Evolutionary conservation across 192 early-diverging fungal genomes (phyloP), one percentile per base, ranked within the genome.

Genomic region (Coemansia biformis): DNA sequence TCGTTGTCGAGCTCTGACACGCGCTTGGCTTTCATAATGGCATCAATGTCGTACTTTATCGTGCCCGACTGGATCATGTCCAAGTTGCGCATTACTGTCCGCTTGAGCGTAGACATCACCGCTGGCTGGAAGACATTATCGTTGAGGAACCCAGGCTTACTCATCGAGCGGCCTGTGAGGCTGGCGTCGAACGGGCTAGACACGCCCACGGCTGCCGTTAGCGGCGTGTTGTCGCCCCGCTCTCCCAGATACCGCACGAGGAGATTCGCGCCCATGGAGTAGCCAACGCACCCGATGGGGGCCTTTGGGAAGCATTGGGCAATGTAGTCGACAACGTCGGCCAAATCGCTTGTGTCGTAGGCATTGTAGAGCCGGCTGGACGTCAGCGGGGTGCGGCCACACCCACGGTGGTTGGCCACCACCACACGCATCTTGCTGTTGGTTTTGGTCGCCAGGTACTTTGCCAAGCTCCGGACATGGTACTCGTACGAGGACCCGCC

Each of bases 401-500:
- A 59, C 10, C 69, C 69, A 0, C 69, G 61, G 49, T 72, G 62
- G 54, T 72, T 72, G 45, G 59, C 46, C 2, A 65, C 89, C 0
- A 88, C 89, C 10, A 79, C 78, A 10, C 75, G 70, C 83, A 89
- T 19, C 80, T 75, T n/a, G 68, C 51, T 7, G 64, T 65, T 3
- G 58, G 46, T 35, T 42, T 44, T n/a, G 36, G 16, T 2, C 0
- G 54, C 78, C 49, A 88, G 66, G 12, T 51, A 45, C 46, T 83
- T 76, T 21, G 86, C 76, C 42, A 93, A 33, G 16, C 83, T 76
- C 12, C 84, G 81, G 14, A 98, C 79, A 48, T 93, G 93, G n/a
- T 82, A 83, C 63, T 95, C 91, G 60, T 90, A 83, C 6, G 84
- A 86, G 26, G 89, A 89, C n/a, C 94, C 94, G 21, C 91, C 93